These are phyloP conservation scores for Erodium maritimum DNA, from an alignment of 345 rosid species.

Conservation along the genomic window DNA sequence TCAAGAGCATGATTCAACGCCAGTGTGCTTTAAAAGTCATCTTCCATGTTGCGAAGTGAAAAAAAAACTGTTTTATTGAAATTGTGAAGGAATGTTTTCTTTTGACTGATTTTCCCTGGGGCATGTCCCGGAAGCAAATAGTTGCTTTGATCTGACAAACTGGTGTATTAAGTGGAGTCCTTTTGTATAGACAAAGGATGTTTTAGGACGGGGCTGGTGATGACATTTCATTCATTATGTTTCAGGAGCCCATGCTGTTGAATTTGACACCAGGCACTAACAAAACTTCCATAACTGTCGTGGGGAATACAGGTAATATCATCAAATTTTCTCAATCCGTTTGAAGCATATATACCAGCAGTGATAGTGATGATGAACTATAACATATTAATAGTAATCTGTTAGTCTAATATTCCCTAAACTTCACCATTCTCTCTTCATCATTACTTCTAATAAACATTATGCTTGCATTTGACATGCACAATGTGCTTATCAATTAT, in stretches of 20 bases:
- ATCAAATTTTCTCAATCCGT: neutral
- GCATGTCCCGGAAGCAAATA: neutral
- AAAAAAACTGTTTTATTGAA: neutral
- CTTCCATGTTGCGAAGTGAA: neutral
- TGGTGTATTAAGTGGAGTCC: neutral
- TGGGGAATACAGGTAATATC: slow-evolving; percentile 71
- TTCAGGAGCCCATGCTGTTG: slow-evolving; percentile 44
- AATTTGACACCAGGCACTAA: slow-evolving; percentile 52
- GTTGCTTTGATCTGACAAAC: neutral
- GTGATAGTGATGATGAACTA: neutral
- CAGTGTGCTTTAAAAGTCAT: neutral
- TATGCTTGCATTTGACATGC: neutral
- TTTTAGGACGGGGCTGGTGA: no score
- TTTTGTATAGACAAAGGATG: no score
- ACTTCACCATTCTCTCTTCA: neutral
- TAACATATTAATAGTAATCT: no score
- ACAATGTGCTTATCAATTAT: neutral
- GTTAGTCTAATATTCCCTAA: neutral
- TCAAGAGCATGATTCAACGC: no score
- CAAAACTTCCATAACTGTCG: slow-evolving; percentile 45
- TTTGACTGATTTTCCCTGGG: neutral
- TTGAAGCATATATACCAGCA: neutral
- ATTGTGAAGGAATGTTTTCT: neutral
- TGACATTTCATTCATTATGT: slow-evolving; percentile 6
- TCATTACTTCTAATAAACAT: no score